A percentile compares a stretch with the other conserved stretches of the same genome.
Evolutionary conservation across 495 filamentous ascomycete genomes (phyloP).

Genomic region (Hypomontagnella submonticulosa): DNA sequence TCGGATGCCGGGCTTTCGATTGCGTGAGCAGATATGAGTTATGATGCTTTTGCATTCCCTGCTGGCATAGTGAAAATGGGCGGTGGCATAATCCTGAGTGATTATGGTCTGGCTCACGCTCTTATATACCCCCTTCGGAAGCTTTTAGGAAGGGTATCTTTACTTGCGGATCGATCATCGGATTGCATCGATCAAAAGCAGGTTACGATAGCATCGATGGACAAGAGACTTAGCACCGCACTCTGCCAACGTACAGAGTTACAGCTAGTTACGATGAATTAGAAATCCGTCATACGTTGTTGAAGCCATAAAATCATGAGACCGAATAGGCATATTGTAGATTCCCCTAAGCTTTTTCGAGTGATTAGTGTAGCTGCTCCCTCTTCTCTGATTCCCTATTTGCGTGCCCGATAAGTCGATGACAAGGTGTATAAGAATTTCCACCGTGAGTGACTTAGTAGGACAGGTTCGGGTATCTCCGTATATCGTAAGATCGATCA

Average conservation of each 20-base stretch:
- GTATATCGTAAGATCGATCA: no score
- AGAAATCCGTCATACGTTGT: neutral
- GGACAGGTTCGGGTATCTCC: no score
- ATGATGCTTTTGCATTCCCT: no score
- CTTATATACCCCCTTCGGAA: slow-evolving; percentile 5
- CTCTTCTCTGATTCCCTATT: no score
- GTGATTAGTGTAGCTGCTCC: no score
- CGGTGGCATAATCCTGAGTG: neutral
- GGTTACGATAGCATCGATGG: slow-evolving; percentile 26
- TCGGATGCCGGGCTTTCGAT: slow-evolving; percentile 15
- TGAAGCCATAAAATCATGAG: neutral
- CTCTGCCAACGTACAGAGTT: slow-evolving; percentile 3
- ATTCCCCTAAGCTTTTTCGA: neutral
- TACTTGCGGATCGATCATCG: slow-evolving; percentile 2
- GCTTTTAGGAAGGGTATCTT: slow-evolving; percentile 3
- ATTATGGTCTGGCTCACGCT: slow-evolving; percentile 6
- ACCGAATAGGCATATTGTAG: neutral
- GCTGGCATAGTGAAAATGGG: neutral
- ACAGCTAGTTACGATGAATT: slow-evolving; percentile 24
- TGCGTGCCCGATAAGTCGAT: neutral
- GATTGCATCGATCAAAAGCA: slow-evolving; percentile 15
- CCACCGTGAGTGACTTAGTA: neutral
- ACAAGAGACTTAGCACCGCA: slow-evolving; percentile 18
- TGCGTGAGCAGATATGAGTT: slow-evolving; percentile 6
- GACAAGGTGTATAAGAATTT: neutral